phyloP scores from a whole-genome alignment of 2,329 filamentous ascomycete species.

The Phoma herbarum region DNA sequence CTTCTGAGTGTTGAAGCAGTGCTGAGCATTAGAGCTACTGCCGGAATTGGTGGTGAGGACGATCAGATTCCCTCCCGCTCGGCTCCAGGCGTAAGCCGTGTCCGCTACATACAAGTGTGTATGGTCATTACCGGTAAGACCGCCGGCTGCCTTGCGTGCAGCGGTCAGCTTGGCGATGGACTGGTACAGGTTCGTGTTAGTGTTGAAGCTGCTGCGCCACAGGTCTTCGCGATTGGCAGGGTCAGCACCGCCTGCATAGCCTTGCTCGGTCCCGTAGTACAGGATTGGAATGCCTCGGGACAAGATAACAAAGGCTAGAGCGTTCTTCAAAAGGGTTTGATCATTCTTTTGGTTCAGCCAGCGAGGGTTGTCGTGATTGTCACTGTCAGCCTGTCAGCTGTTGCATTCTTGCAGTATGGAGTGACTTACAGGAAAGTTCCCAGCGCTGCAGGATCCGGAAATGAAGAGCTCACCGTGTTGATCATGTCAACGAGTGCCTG shows the following conservation, averaged over 20 bases:
- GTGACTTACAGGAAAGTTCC: conserved; percentile 40
- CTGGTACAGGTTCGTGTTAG: conserved; percentile 40
- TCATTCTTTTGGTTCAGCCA: conserved; percentile 51
- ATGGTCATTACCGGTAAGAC: conserved; percentile 57
- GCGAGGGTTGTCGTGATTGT: conserved; percentile 54
- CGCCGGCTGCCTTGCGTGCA: conserved; percentile 51
- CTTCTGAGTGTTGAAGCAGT: conserved; percentile 56
- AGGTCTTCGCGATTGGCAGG: conserved; percentile 54
- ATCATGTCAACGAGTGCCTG: conserved; percentile 49
- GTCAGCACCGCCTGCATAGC: conserved; percentile 49
- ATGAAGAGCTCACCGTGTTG: conserved; percentile 42
- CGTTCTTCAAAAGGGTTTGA: conserved; percentile 49
- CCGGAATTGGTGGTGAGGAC: conserved; percentile 59
- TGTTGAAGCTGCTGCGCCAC: conserved; percentile 51
- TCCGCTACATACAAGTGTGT: conserved; percentile 54
- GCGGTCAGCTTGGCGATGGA: conserved; percentile 38
- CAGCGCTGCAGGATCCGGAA: conserved; percentile 48
- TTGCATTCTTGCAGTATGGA: neutral
- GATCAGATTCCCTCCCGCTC: conserved; percentile 56
- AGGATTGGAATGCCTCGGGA: conserved; percentile 52
- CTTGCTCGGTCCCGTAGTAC: conserved; percentile 53
- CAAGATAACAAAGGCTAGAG: conserved; percentile 50
- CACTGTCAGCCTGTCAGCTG: conserved; percentile 14
- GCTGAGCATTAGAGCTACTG: conserved; percentile 47
- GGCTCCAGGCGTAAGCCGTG: conserved; percentile 58